Evolutionary conservation across 2,329 filamentous ascomycete species (phyloP), one percentile per base, ranked within the genome.

Genomic region (Cryphonectria radicalis): DNA sequence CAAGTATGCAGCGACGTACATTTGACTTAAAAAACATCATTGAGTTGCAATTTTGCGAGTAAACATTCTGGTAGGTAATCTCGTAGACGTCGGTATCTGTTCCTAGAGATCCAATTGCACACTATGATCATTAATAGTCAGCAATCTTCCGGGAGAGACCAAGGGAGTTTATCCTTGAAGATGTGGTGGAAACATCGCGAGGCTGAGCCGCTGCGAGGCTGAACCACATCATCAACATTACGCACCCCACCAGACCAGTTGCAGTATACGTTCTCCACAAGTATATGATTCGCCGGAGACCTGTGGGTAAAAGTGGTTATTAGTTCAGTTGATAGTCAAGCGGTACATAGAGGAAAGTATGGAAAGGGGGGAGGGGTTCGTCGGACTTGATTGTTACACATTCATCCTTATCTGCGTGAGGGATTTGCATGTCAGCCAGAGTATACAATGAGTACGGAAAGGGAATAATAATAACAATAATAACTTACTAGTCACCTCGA

Each of bases 21-120:
- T 88, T 86, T 67, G 84, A 85, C 78, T 89, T 90, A 80, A 89
- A 83, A 84, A 88, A 86, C 78, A 85, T 84, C 86, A 89, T 89
- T 75, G 89, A 86, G 81, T 89, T 89, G 4, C 84, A 85, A 7
- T 81, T 80, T 79, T 82, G 84, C 43, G 87, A 87, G 79, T 89
- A 89, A 73, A 89, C 77, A 76, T 89, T 88, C 72, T 79, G 79
- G 80, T 89, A 89, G 28, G 79, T 77, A 71, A 89, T 81, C 69
- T 86, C 79, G 53, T 82, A 83, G 75, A 89, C 85, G 67, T 84
- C 80, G 68, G 78, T 84, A 69, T 82, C 81, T 40, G 78, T 77
- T 13, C 82, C 82, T 0, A 89, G 80, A 2, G 53, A 57, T 14
- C 53, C 53, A 14, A 57, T 57, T 57, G 53, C 28, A 11, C 53